phyloP scores from a whole-genome alignment of 2,329 filamentous ascomycete genomes.

The Xylariaceae sp. region DNA sequence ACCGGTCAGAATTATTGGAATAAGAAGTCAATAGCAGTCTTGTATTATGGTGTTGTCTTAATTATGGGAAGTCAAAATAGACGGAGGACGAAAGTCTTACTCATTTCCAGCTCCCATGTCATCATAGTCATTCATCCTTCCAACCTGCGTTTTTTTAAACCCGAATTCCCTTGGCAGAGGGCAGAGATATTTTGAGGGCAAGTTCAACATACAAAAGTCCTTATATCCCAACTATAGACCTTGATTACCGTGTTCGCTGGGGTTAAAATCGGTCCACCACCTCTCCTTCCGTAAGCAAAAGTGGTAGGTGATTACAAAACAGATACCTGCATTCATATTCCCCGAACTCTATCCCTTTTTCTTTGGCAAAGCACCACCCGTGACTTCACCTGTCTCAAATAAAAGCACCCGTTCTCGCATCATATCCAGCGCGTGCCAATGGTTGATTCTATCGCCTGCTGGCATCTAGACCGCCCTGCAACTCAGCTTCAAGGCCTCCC shows the following conservation, averaged over 20 bases:
- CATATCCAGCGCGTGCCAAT: background rate
- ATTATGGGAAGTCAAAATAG: background rate
- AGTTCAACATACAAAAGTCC: background rate
- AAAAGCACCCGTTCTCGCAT: too few relatives aligned
- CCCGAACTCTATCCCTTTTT: background rate
- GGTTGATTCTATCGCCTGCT: conserved; percentile 33
- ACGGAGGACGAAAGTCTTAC: background rate
- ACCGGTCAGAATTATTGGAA: too few relatives aligned
- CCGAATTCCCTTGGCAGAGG: conserved; percentile 2
- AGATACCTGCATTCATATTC: background rate
- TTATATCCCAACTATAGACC: background rate
- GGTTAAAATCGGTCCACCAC: background rate
- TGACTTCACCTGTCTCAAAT: background rate
- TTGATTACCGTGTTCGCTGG: background rate
- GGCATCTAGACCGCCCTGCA: conserved; percentile 65
- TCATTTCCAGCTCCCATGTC: conserved; percentile 1
- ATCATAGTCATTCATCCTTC: background rate
- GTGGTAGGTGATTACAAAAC: background rate
- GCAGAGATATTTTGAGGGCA: background rate
- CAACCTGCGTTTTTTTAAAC: conserved; percentile 1
- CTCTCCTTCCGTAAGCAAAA: background rate
- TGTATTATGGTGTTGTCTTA: conserved; percentile 11
- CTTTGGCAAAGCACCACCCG: background rate
- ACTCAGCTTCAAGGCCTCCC: conserved; percentile 62
- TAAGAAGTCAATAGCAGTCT: background rate